Evolutionary conservation across 2,329 filamentous ascomycete genomes (phyloP).

Genomic region (Cladosporium sp.): DNA sequence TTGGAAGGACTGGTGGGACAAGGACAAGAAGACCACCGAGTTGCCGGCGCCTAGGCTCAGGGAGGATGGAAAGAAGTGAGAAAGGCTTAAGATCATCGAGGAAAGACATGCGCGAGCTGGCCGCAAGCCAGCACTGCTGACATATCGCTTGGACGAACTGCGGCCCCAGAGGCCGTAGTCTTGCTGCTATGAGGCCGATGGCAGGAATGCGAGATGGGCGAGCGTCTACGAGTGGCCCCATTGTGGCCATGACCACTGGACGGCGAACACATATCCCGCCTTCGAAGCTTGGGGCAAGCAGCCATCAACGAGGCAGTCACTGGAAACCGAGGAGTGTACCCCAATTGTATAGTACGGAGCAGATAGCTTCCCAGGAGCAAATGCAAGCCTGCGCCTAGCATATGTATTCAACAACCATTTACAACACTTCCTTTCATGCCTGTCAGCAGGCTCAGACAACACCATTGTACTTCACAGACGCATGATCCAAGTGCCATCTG

Average conservation of each 20-base stretch:
- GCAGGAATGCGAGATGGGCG: too few relatives aligned
- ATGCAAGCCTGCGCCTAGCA: background rate
- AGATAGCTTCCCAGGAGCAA: slow-evolving; percentile 2
- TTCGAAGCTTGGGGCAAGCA: too few relatives aligned
- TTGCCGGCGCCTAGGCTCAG: background rate
- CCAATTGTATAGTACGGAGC: background rate
- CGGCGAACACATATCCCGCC: background rate
- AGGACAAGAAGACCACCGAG: slow-evolving; percentile 27
- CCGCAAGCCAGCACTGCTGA: background rate
- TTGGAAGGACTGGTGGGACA: slow-evolving; percentile 50
- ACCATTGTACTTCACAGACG: too few relatives aligned
- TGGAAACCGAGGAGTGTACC: background rate
- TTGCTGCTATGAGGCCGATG: too few relatives aligned
- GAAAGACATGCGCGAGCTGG: background rate
- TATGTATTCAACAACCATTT: too few relatives aligned
- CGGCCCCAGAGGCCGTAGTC: too few relatives aligned
- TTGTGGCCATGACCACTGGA: background rate
- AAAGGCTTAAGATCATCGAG: background rate
- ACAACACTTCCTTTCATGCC: too few relatives aligned
- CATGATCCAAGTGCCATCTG: too few relatives aligned
- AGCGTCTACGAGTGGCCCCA: background rate
- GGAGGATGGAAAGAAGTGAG: slow-evolving; percentile 10
- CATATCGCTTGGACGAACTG: background rate
- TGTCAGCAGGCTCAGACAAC: too few relatives aligned
- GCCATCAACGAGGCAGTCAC: background rate